phyloP scores from a whole-genome alignment of 441 rosid species.

The Croton laevigatus region DNA sequence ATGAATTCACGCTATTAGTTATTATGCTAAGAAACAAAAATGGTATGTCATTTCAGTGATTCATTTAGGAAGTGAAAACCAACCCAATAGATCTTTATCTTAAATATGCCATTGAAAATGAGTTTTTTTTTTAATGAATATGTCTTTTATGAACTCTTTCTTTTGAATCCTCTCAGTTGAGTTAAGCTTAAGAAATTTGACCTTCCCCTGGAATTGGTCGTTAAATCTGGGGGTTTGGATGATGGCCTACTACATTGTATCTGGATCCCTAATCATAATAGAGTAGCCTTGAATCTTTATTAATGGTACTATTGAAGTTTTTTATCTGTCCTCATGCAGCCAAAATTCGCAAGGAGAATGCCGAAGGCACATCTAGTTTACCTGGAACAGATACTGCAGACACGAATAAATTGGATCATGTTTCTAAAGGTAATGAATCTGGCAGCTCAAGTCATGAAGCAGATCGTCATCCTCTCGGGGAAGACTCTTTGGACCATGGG shows the following conservation, averaged over 20 bases:
- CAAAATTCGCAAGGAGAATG: constrained; percentile 37
- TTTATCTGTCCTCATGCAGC: constrained; percentile 41
- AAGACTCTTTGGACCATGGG: constrained; percentile 21
- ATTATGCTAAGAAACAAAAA: neutral
- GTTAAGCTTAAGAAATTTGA: too few species aligned
- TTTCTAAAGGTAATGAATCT: constrained; percentile 29
- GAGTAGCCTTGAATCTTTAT: too few species aligned
- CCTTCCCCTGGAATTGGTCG: too few species aligned
- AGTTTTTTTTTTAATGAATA: neutral
- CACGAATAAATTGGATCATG: constrained; percentile 2
- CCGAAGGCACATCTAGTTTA: constrained; percentile 27
- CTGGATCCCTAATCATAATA: too few species aligned
- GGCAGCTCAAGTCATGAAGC: constrained; percentile 31
- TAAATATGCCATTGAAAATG: neutral
- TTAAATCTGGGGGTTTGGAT: too few species aligned
- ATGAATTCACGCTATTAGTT: neutral
- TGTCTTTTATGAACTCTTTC: too few species aligned
- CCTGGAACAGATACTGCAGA: constrained; percentile 27
- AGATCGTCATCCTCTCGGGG: constrained; percentile 28
- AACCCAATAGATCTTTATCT: neutral
- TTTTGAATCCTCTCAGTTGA: too few species aligned
- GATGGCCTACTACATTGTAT: too few species aligned
- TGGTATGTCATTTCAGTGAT: neutral
- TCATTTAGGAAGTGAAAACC: neutral
- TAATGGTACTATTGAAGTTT: neutral